Percentiles rank a stretch among this genome's conserved stretches.
Evolutionary conservation across 2,329 filamentous ascomycete species (phyloP).

Genomic region (Colletotrichum somersetense): DNA sequence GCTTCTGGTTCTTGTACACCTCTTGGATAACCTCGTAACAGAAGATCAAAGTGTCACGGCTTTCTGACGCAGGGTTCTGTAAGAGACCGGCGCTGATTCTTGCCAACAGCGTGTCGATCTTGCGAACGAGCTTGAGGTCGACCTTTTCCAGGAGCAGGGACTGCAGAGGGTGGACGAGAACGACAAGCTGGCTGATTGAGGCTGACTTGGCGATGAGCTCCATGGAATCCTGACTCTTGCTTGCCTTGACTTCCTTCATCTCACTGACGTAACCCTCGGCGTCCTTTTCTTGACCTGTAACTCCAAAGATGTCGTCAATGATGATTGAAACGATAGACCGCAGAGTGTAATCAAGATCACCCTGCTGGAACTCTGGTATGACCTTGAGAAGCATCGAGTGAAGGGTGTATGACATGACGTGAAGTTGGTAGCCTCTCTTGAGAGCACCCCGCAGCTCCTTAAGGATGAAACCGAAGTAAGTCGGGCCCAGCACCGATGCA

Average conservation of each 20-base stretch:
- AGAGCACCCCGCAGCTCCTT: constrained; percentile 89
- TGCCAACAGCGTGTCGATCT: constrained; percentile 89
- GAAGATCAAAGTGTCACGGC: constrained; percentile 88
- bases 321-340: constrained; percentile 83
- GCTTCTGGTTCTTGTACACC: constrained; percentile 76
- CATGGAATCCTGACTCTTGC: constrained; percentile 98
- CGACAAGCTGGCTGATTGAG: constrained; percentile 79
- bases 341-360: constrained; percentile 91
- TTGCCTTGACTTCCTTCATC: constrained; percentile 98
- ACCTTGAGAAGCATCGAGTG: constrained; percentile 88
- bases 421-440: constrained; percentile 88
- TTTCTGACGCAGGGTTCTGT: constrained; percentile 83
- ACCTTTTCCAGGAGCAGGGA: constrained; percentile 86
- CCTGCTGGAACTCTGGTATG: constrained; percentile 79
- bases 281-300: constrained; percentile 94
- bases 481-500: constrained; percentile 81
- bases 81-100: constrained; percentile 86
- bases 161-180: constrained; percentile 83
- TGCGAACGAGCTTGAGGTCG: constrained; percentile 83
- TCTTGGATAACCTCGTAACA: constrained; percentile 95
- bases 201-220: constrained; percentile 88
- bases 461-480: constrained; percentile 91
- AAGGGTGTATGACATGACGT: constrained; percentile 94
- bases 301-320: constrained; percentile 98
- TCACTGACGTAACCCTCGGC: constrained; percentile 94